Evolutionary conservation across 345 rosid genomes (phyloP).

Genomic region (Syzygium grande): DNA sequence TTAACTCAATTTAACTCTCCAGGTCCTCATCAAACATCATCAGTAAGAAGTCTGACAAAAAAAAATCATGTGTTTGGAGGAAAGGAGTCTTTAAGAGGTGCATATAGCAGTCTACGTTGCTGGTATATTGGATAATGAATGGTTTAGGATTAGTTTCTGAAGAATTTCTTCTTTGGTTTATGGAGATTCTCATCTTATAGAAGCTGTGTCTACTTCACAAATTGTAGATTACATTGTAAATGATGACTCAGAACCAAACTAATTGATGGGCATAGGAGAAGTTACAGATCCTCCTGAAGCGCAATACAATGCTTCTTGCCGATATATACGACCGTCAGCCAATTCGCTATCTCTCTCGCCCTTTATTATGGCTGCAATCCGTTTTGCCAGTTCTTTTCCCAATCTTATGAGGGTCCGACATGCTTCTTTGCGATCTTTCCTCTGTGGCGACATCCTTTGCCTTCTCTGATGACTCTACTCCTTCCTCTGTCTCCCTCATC

Average conservation of each 20-base stretch:
- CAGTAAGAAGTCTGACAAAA: background rate
- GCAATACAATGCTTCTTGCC: background rate
- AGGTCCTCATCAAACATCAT: background rate
- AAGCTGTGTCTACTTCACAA: background rate
- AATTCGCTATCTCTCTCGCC: slow-evolving; percentile 22
- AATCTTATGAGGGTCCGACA: slow-evolving; percentile 14
- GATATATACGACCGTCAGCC: background rate
- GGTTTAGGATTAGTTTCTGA: background rate
- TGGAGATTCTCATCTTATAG: background rate
- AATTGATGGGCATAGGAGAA: background rate
- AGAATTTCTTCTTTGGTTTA: background rate
- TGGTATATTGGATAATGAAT: background rate
- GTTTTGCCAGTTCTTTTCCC: slow-evolving; percentile 19
- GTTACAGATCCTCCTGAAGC: background rate
- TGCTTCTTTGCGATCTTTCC: slow-evolving; percentile 10
- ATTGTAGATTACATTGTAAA: background rate
- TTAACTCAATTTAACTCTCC: background rate
- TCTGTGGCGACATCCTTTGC: slow-evolving; percentile 12
- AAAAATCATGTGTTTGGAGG: background rate
- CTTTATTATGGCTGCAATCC: slow-evolving; percentile 23
- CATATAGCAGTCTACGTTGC: background rate
- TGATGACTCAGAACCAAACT: background rate
- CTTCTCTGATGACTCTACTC: slow-evolving; percentile 4
- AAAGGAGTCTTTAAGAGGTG: background rate
- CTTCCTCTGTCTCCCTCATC: slow-evolving; percentile 22